Percentiles rank a stretch among this genome's conserved stretches.
Evolutionary conservation across 805 yeast species (phyloP).

Genomic region (Myxozyma geophila): DNA sequence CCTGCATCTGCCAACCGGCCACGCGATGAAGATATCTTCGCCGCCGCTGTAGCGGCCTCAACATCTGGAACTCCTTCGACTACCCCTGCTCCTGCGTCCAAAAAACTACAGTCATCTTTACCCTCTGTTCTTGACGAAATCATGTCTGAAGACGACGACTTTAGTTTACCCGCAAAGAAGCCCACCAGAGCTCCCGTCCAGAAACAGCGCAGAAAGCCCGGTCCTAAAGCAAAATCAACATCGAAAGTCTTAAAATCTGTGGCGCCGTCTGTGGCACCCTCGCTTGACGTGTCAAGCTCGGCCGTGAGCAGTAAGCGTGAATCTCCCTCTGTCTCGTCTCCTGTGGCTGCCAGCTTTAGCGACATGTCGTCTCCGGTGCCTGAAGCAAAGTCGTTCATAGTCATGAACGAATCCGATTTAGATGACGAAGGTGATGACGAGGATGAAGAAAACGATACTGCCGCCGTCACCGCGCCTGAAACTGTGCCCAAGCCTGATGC

Average conservation of each 20-base stretch:
- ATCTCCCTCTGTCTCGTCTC: conserved; percentile 5
- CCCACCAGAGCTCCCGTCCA: conserved; percentile 1
- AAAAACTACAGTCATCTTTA: conserved; percentile 14
- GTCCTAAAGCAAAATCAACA: not conserved
- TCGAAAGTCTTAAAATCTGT: not conserved
- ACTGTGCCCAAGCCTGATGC: not conserved
- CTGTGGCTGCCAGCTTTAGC: not conserved
- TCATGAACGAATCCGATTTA: not conserved
- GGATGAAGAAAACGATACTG: not conserved
- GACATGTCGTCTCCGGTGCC: conserved; percentile 1
- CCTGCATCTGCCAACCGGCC: conserved; percentile 2
- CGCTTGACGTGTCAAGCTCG: not conserved
- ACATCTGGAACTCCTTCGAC: not conserved
- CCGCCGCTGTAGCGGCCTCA: conserved; percentile 26
- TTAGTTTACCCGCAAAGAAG: conserved; percentile 4
- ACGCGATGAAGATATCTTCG: conserved; percentile 31
- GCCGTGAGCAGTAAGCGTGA: not conserved
- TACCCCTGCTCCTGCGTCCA: not conserved
- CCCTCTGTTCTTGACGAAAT: conserved; percentile 30
- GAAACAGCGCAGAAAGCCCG: not conserved
- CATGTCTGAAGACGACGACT: conserved; percentile 32
- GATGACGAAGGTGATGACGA: conserved; percentile 20
- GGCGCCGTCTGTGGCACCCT: not conserved
- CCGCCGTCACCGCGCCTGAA: not conserved
- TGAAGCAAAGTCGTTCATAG: not conserved